A percentile compares a stretch with the other conserved stretches of the same genome.
Evolutionary conservation across 2,329 filamentous ascomycete genomes (phyloP).

Genomic region (Exophiala dermatitidis): DNA sequence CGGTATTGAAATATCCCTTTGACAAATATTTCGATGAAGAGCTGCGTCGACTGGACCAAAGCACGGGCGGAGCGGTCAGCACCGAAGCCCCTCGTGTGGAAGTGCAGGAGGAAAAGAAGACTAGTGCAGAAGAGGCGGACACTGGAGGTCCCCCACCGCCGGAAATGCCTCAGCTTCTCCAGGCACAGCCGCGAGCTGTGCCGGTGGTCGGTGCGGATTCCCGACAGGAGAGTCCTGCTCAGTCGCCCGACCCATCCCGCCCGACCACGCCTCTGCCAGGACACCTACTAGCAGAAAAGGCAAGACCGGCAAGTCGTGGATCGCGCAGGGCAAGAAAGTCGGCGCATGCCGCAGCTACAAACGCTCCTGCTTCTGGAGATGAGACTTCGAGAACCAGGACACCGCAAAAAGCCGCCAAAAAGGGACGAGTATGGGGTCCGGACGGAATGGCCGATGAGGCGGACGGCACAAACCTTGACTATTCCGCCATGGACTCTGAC

Average conservation of each 20-base stretch:
- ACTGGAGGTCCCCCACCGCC: slow-evolving; percentile 47
- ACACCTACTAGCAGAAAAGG: slow-evolving; percentile 65
- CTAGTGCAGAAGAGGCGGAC: slow-evolving; percentile 42
- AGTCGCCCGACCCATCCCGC: slow-evolving; percentile 68
- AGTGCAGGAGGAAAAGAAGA: slow-evolving; percentile 43
- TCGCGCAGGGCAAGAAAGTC: slow-evolving; percentile 72
- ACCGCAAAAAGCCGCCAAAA: slow-evolving; percentile 57
- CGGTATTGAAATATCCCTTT: slow-evolving; percentile 74
- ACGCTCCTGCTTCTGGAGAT: slow-evolving; percentile 69
- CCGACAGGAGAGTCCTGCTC: slow-evolving; percentile 61
- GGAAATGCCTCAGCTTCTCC: slow-evolving; percentile 46
- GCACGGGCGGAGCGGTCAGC: slow-evolving; percentile 33
- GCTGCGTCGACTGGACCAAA: slow-evolving; percentile 65
- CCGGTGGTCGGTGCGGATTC: slow-evolving; percentile 42
- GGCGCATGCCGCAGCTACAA: slow-evolving; percentile 54
- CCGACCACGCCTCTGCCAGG: slow-evolving; percentile 63
- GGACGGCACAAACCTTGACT: slow-evolving; percentile 74
- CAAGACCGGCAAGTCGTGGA: slow-evolving; percentile 65
- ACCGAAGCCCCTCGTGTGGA: slow-evolving; percentile 41
- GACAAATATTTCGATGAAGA: slow-evolving; percentile 94
- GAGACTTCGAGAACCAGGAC: slow-evolving; percentile 59
- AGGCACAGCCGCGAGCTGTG: slow-evolving; percentile 43
- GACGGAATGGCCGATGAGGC: slow-evolving; percentile 83
- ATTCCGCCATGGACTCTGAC: slow-evolving; percentile 60
- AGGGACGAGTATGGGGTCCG: slow-evolving; percentile 84